Evolutionary conservation across 2,329 filamentous ascomycete species (phyloP), one percentile per base, ranked within the genome.

Genomic region (Colletotrichum neosansevieriae): DNA sequence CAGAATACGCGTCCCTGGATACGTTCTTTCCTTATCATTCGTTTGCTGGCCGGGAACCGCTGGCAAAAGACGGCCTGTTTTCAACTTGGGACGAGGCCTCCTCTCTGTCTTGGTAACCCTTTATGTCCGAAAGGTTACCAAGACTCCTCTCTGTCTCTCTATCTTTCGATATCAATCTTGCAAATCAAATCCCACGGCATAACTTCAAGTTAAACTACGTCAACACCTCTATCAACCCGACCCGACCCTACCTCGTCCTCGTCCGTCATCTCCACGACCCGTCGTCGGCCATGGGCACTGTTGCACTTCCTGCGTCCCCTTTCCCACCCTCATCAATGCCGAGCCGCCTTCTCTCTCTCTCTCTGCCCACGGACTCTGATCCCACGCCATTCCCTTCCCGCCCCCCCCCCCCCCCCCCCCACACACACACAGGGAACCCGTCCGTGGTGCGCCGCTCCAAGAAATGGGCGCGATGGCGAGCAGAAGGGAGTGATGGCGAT

Each of bases 301-400:
- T 4, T 21, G 21, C 21, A 29, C 24, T 44, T 49, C 34, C 63
- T 65, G 45, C 57, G 54, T 62, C 51, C 58, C 44, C 49, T 50
- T 42, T 63, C 64, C 36, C 59, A 63, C 51, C 12, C 19, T 57
- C 40, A 40, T 66, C 59, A 63, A 63, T 63, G 44, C 64, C 63
- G 32, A 58, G 44, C 64, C 63, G 32, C 24, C 34, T 32, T 21
- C 42, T 45, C 29, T 45, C 32, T 56, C 7, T 29, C 57, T 10
- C 10, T 29, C 38, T 44, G 50, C 32, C 60, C 65, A 68, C 60
- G 54, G 45, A 29, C 47, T 64, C 53, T 54, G 65, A 68, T 58
- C 59, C 60, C 65, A 64, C 50, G 45, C 21, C 53, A 44, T 21
- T 29, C 29, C 29, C 29, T 29, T 29, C 17, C 34, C 24, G 50